Evolutionary conservation across 352 stramenopile genomes (phyloP), one percentile per base, ranked within the genome.

Genomic region (Globisporangium radiosum): DNA sequence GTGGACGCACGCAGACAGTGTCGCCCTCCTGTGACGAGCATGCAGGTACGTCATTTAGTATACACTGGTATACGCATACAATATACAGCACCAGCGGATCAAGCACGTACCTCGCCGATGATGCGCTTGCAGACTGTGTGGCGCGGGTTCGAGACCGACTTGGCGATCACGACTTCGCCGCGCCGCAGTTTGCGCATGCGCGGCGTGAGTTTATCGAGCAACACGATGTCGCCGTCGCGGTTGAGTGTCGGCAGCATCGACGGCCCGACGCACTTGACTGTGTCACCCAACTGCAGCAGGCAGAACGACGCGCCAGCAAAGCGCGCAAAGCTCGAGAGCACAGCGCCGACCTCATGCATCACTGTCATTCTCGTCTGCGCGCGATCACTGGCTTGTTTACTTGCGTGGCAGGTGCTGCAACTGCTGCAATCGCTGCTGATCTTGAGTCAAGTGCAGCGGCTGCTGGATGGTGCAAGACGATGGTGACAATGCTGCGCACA

Each of bases 221-320:
- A 69, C 62, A 96, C 76, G 52, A 97, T 92, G 65, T 97, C 89
- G 51, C 89, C 88, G 54, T 93, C 75, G 53, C 74, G 87, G 64
- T 95, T 95, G 47, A 96, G 77, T 48, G 89, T 97, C 15, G 88
- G 88, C 40, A 96, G 76, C 89, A 97, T 97, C 51, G 84, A 95
- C 58, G 89, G 89, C 0, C 89, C 89, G 40, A 88, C 81, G 60
- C 85, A 95, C 65, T 94, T 92, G 66, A 94, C 87, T 10, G 85
- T 84, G 61, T 97, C 88, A 1, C 66, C 76, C 19, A 53, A 56
- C 62, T 95, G 78, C 62, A 85, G 59, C 52, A 91, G 62, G 57
- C 85, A 95, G 66, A 76, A 95, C 19, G 78, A 66, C 37, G 80
- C 66, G 50, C 83, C 78, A 9, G 75, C 81, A 65, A 95, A 95